Base-by-base conservation (phyloP, 2,329 filamentous ascomycete species). In the Epichloe baconii region DNA sequence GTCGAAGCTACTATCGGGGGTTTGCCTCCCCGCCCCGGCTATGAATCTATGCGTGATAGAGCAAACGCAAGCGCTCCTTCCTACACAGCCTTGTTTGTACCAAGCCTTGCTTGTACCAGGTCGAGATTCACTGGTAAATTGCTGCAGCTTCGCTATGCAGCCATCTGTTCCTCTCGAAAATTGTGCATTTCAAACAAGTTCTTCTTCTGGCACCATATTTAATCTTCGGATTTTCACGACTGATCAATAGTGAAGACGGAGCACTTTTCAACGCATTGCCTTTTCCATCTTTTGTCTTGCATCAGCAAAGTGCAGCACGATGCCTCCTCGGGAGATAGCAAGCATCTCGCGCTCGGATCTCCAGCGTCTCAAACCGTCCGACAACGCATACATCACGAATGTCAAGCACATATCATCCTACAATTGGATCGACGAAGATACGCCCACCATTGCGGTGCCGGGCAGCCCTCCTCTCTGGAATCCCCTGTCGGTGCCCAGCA, bases 391-490 rank as follows among this genome's bases (percentile, higher is more conserved):
- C 4, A 72, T 74, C 52, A 66, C 63, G 4, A 57, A 68, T 34
- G 64, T 69, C 8, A 60, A 66, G 49, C 62, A 68, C 45, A 53
- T 76, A 11, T 63, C 73, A 2, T 77, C 74, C 2, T 77, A 77
- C 59, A 76, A 71, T 57, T 77, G 72, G 73, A 63, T 74, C 48
- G 66, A 71, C 48, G 60, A 62, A 23, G 50, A 61, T 0, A 58
- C 52, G 6, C 68, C 71, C 5, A 72, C 68, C 21, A 75, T 77
- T 53, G 64, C 65, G 21, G 63, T 76, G 19, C 73, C 73, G 19
- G 73, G 73, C 53, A 59, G 17, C 38, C 57, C 58, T 11, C 46
- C 58, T 2, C 61, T 64, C 19, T 74, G 69, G 70, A 60, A 58
- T 4, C 57, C 67, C 67, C 44, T 10, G 54, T 44, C 19, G 48